Base-by-base conservation (phyloP, 768 basidiomycete genomes). In the Xanthoconium stramineum region DNA sequence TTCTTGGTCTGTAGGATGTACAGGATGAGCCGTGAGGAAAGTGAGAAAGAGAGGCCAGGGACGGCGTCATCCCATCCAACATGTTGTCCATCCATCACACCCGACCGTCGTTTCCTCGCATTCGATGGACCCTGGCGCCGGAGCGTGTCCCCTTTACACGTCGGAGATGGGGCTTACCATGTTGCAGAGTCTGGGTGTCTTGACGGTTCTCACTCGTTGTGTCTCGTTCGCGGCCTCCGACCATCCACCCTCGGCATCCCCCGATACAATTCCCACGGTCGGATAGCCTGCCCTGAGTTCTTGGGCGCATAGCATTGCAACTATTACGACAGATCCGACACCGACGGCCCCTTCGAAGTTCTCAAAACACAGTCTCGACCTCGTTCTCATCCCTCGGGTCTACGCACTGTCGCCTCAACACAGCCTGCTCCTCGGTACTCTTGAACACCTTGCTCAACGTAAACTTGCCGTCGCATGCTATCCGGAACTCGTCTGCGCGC, bases 1-100 rank as follows among this genome's bases (percentile, higher is more conserved):
- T 98, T 97, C 83, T 95, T 96, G 66, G 94, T 98, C 95, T 96
- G 72, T 53, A 63, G 0, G 14, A 28, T 7, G 17, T 29, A 14
- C 11, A 3, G 7, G 3, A 44, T 45, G 50, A 63, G 61, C 49
- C 33, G 48, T 43, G 15, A 40, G 53, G 20, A 15, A 20, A 20
- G 14, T n/a, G 40, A 19, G n/a, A 12, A 14, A n/a, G 33, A 7
- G 50, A 33, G 38, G n/a, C 3, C 2, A 30, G 8, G 42, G 15
- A n/a, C 4, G n/a, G 38, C 8, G n/a, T 5, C 19, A 20, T 9
- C 4, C 30, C 57, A 59, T 64, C 67, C 63, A 12, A 5, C 40
- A 4, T 28, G 8, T 17, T 24, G 3, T 15, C 52, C 50, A 61
- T 61, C 57, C 64, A 64, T 40, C 55, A 6, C 15, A 6, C 37